Evolutionary conservation across 179 eudicot genomes (phyloP).

Genomic region (Amaranthus tricolor): DNA sequence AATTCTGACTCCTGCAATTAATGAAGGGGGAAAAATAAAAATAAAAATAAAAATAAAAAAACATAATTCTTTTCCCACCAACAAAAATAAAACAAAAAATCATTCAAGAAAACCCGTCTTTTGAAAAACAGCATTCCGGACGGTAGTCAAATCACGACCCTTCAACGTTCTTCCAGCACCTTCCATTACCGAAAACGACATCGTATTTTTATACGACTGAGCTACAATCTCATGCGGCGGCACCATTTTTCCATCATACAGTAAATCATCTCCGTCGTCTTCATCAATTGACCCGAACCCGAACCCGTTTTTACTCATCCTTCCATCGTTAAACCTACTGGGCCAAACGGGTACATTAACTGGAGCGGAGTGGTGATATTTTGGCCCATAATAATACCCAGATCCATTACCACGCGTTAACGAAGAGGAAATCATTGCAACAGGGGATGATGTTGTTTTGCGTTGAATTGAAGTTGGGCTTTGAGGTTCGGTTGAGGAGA

Average conservation of each 20-base stretch:
- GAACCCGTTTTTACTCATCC: neutral
- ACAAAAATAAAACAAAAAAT: neutral
- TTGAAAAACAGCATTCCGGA: slow-evolving; percentile 54
- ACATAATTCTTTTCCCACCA: neutral
- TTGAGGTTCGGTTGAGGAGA: slow-evolving; percentile 18
- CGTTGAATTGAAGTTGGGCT: slow-evolving; percentile 33
- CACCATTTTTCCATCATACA: slow-evolving; percentile 45
- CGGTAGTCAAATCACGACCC: slow-evolving; percentile 55
- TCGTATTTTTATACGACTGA: slow-evolving; percentile 37
- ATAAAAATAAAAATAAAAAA: neutral
- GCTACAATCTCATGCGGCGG: slow-evolving; percentile 81
- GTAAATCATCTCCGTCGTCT: slow-evolving; percentile 21
- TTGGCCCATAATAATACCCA: slow-evolving; percentile 12
- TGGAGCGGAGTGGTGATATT: slow-evolving; percentile 52
- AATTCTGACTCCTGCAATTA: no score
- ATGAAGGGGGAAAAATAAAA: neutral
- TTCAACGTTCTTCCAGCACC: slow-evolving; percentile 65
- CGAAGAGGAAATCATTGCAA: neutral
- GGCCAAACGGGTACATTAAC: slow-evolving; percentile 57
- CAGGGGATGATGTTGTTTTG: slow-evolving; percentile 28
- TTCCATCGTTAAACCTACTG: neutral
- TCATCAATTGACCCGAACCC: slow-evolving; percentile 19
- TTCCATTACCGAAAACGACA: slow-evolving; percentile 60
- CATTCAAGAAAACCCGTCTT: slow-evolving; percentile 50
- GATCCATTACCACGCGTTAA: slow-evolving; percentile 2